Conservation (phyloP, 139 green algal species). For the Ostreobium quekettii region DNA sequence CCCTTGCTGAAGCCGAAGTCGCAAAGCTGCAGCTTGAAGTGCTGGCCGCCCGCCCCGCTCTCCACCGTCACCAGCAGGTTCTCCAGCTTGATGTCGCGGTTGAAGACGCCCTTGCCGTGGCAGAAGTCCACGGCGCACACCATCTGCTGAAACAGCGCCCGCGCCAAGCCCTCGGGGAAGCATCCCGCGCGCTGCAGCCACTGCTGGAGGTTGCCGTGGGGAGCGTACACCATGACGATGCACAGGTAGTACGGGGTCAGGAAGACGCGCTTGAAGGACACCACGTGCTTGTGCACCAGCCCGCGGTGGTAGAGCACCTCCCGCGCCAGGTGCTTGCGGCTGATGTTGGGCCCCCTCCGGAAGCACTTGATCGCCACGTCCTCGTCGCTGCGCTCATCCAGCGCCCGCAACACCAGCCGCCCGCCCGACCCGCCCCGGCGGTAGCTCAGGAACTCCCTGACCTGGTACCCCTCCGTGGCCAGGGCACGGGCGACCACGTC, state of each 20-base stretch:
- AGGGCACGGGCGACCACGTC: no score
- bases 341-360: no score
- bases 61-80: conserved; percentile 84
- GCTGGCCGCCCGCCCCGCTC: conserved; percentile 35
- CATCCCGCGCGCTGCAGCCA: background rate
- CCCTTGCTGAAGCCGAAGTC: conserved; percentile 58
- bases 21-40: conserved; percentile 76
- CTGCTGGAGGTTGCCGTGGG: conserved; percentile 33
- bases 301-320: conserved; percentile 10
- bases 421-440: no score
- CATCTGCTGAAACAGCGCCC: conserved; percentile 51
- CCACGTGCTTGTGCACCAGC: conserved; percentile 15
- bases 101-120: conserved; percentile 42
- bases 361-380: no score
- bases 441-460: no score
- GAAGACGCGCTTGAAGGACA: conserved; percentile 33
- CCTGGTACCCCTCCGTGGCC: no score
- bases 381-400: no score
- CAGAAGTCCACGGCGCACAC: conserved; percentile 43
- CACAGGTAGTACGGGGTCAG: conserved; percentile 43
- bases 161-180: conserved; percentile 31
- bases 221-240: conserved; percentile 63
- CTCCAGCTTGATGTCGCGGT: conserved; percentile 79
- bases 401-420: no score
- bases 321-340: background rate